Evolutionary conservation across 1,284 basidiomycete species (phyloP).

Genomic region (Cryptococcus sp.): DNA sequence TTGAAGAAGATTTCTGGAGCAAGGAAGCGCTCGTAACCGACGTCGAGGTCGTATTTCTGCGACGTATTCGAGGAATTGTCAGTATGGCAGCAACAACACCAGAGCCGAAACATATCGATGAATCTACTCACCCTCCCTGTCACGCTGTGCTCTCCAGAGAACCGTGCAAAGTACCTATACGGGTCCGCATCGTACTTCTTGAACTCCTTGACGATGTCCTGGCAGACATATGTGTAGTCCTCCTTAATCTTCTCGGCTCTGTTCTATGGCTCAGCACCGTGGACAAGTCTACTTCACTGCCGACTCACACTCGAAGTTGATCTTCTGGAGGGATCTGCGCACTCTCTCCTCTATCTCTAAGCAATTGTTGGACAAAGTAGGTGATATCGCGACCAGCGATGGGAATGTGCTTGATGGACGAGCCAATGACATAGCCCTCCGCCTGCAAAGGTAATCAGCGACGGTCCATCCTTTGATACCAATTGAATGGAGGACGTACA

Average conservation of each 20-base stretch:
- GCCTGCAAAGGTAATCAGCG: conserved; percentile 51
- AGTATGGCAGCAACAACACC: not conserved
- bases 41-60: conserved; percentile 85
- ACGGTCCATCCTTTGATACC: not conserved
- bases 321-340: conserved; percentile 92
- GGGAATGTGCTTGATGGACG: conserved; percentile 98
- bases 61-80: not conserved
- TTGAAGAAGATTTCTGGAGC: conserved; percentile 99
- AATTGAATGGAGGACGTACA: conserved; percentile 15
- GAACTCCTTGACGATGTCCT: conserved; percentile 99
- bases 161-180: conserved; percentile 93
- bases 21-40: conserved; percentile 98
- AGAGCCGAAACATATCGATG: not conserved
- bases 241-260: conserved; percentile 92
- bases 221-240: conserved; percentile 97
- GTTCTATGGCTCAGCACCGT: not conserved
- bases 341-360: conserved; percentile 94
- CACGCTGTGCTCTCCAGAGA: conserved; percentile 88
- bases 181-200: conserved; percentile 97
- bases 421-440: conserved; percentile 98
- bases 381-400: conserved; percentile 98
- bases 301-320: conserved; percentile 69
- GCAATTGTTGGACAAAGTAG: conserved; percentile 93
- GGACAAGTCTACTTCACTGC: not conserved
- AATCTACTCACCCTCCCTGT: conserved; percentile 73